Base-by-base conservation (phyloP, 1,139 yeast genomes). In the Debaryomyces nepalensis region DNA sequence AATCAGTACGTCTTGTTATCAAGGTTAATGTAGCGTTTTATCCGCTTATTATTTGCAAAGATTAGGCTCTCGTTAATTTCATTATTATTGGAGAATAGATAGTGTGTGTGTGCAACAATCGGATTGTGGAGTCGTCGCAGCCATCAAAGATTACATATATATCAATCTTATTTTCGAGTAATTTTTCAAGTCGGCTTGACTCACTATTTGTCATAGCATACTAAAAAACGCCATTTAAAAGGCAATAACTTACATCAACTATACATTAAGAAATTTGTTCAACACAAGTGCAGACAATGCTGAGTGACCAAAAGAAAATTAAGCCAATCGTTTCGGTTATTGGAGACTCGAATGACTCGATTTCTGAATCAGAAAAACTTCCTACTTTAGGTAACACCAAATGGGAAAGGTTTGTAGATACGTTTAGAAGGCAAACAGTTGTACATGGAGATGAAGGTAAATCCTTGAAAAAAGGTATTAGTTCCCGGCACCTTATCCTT, bases 401-500 rank as follows among this genome's bases (percentile, higher is more conserved):
- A 16, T 63, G 63, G 60, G 54, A 45, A 5, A 54, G 54, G 26
- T 66, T 66, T 46, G 51, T 52, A 29, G 68, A 68, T 43, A 57
- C 66, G 10, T 68, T 68, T 50, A 57, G 62, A 49, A 56, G 58
- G 44, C 51, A 54, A 39, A 47, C 46, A 15, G 44, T 40, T 10
- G 56, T 48, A 12, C 54, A 50, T 5, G 49, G 40, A 11, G 55
- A 55, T 5, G 56, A 58, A 12, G 68, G 69, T 39, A 57, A 58
- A 40, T 66, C 55, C 37, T 54, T 65, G 35, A 55, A 61, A 24
- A 68, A 68, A 46, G 63, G 63, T 39, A 63, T 68, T 47, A 58
- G 63, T 39, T 54, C 54, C 45, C 61, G 71, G 44, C 74, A 69
- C 47, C 59, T 69, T 52, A 57, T 60, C 16, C 53, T 63, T 37